Conservation (phyloP, 1,284 basidiomycete species). For the Phlebopus sp. region DNA sequence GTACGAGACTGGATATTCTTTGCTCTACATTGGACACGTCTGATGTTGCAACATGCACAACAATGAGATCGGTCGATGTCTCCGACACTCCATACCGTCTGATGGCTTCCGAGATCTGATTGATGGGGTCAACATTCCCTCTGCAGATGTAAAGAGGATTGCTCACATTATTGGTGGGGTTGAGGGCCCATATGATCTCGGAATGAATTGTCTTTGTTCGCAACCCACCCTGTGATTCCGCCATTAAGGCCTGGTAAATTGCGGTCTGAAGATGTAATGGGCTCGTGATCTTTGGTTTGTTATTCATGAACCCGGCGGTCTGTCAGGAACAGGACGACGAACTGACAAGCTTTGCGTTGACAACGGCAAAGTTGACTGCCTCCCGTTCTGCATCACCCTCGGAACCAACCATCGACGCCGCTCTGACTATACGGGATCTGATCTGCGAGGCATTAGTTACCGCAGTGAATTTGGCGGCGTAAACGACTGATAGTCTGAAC, state of each 20-base stretch:
- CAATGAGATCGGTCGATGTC: conserved; percentile 61
- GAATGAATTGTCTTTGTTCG: conserved; percentile 82
- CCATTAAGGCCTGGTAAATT: conserved; percentile 74
- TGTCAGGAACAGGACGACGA: conserved; percentile 2
- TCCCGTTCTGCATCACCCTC: conserved; percentile 70
- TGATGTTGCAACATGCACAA: conserved; percentile 62
- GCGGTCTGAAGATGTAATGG: conserved; percentile 76
- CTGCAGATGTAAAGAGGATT: not conserved
- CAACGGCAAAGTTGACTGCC: conserved; percentile 83
- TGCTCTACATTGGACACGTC: conserved; percentile 39
- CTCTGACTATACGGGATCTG: conserved; percentile 64
- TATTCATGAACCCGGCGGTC: not conserved
- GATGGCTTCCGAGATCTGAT: conserved; percentile 83
- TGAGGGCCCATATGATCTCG: conserved; percentile 81
- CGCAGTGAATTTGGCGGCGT: conserved; percentile 65
- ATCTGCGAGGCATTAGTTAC: conserved; percentile 66
- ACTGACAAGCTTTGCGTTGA: conserved; percentile 71
- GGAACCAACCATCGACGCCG: conserved; percentile 54
- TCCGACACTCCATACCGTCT: conserved; percentile 81
- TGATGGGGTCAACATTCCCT: not conserved
- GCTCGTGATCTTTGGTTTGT: conserved; percentile 61
- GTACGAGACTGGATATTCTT: conserved; percentile 55
- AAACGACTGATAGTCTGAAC: conserved; percentile 47
- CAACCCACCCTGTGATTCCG: conserved; percentile 54
- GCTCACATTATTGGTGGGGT: conserved; percentile 79